Percentiles rank a stretch among this genome's conserved stretches.
phyloP scores from a whole-genome alignment of 1,284 basidiomycete species.

The Earliella scabrosa region DNA sequence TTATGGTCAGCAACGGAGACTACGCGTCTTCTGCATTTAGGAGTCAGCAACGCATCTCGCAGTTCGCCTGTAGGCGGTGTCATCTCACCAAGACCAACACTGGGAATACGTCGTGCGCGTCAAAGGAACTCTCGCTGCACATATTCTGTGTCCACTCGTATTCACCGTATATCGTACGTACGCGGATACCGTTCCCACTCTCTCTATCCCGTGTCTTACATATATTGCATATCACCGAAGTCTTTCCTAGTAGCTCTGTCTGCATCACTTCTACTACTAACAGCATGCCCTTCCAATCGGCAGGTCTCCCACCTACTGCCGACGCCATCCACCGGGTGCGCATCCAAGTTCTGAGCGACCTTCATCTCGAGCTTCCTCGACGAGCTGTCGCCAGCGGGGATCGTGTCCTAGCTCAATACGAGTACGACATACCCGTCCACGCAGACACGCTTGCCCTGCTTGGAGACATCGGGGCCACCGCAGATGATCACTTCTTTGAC shows the following conservation, averaged over 20 bases:
- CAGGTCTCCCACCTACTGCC: too few relatives aligned
- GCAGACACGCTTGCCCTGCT: constrained; percentile 41
- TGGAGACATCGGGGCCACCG: constrained; percentile 42
- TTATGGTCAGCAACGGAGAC: too few relatives aligned
- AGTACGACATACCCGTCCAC: constrained; percentile 35
- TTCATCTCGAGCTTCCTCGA: constrained; percentile 41
- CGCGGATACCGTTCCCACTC: not conserved
- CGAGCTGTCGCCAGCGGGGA: not conserved
- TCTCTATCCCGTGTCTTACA: too few relatives aligned
- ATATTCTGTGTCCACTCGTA: not conserved
- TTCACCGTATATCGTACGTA: not conserved
- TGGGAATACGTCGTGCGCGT: too few relatives aligned
- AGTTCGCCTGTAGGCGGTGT: too few relatives aligned
- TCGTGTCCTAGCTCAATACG: constrained; percentile 22
- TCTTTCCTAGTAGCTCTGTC: too few relatives aligned
- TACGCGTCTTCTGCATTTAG: too few relatives aligned
- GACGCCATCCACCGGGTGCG: constrained; percentile 3
- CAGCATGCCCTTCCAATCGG: too few relatives aligned
- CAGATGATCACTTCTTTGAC: constrained; percentile 37
- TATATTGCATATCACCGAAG: not conserved
- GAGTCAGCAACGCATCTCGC: too few relatives aligned
- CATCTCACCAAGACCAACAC: too few relatives aligned
- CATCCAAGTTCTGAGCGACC: constrained; percentile 38
- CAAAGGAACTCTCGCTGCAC: not conserved
- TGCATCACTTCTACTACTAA: too few relatives aligned